phyloP scores from a whole-genome alignment of 371 early-diverging fungal genomes.

The Mucor ambiguus region DNA sequence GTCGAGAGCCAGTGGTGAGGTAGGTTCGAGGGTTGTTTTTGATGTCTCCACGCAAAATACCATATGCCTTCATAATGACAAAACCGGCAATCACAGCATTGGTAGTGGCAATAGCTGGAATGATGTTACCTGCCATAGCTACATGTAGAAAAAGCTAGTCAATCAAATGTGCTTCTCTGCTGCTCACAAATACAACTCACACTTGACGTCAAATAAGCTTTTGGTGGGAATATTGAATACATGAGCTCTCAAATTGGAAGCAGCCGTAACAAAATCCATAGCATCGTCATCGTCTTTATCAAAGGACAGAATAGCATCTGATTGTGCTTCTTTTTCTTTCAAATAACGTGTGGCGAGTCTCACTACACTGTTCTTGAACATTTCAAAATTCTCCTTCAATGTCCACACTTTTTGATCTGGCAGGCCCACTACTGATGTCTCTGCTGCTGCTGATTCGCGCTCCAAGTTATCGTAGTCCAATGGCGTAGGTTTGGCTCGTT shows the following conservation, averaged over 20 bases:
- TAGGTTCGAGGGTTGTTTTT: conserved; percentile 38
- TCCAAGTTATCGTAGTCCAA: conserved; percentile 58
- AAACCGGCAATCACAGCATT: conserved; percentile 99
- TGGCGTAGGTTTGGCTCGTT: conserved; percentile 70
- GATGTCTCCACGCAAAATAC: conserved; percentile 35
- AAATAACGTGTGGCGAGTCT: conserved; percentile 47
- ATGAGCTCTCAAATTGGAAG: conserved; percentile 85
- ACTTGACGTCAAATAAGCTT: conserved; percentile 88
- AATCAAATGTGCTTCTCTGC: background rate
- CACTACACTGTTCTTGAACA: conserved; percentile 56
- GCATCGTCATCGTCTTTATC: conserved; percentile 95
- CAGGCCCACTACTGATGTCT: conserved; percentile 16
- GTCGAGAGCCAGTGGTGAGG: conserved; percentile 52
- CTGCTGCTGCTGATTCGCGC: conserved; percentile 1
- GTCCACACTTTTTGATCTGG: conserved; percentile 76
- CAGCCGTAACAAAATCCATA: conserved; percentile 91
- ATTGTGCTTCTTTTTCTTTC: conserved; percentile 39
- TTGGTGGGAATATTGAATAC: conserved; percentile 80
- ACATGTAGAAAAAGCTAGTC: conserved; percentile 1
- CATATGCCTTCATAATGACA: conserved; percentile 86
- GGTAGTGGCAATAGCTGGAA: conserved; percentile 99
- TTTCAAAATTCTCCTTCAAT: conserved; percentile 54
- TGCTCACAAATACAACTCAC: conserved; percentile 41
- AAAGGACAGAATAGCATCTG: conserved; percentile 65
- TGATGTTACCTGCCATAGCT: conserved; percentile 99